Conservation (phyloP, 163 green algal species). For the Scenedesmus sp. region DNA sequence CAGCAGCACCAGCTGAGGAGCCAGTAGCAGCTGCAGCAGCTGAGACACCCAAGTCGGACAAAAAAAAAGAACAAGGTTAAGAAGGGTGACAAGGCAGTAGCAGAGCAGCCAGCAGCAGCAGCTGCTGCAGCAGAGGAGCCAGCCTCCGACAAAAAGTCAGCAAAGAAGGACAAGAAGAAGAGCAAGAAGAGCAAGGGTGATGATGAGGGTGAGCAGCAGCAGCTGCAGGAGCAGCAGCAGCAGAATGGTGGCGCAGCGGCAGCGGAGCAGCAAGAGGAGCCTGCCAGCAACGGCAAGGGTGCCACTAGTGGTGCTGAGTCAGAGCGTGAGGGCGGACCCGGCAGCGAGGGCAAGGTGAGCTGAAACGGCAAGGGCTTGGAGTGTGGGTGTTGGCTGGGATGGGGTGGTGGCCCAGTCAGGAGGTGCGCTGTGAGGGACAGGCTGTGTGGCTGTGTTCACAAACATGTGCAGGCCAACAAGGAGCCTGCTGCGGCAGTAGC, state of each 20-base stretch:
- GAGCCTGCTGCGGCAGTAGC: neutral
- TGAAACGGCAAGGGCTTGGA: neutral
- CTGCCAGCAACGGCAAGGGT: neutral
- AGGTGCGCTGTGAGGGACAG: neutral
- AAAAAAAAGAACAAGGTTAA: slow-evolving; percentile 21
- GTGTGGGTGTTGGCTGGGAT: neutral
- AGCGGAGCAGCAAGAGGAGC: slow-evolving; percentile 6
- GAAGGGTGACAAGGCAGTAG: slow-evolving; percentile 26
- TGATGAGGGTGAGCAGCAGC: slow-evolving; percentile 15
- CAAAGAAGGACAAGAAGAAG: neutral
- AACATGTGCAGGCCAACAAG: neutral
- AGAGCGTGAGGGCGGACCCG: neutral
- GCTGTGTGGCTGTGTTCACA: neutral
- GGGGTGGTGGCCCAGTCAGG: too few species aligned
- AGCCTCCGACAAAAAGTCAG: neutral
- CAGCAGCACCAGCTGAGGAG: neutral
- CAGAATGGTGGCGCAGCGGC: neutral
- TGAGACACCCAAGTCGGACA: neutral
- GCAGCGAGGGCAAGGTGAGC: slow-evolving; percentile 29
- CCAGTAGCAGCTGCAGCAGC: slow-evolving; percentile 15
- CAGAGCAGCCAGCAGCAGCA: slow-evolving; percentile 17
- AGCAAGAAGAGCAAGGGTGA: slow-evolving; percentile 3
- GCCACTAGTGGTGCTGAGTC: neutral
- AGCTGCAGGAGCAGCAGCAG: slow-evolving; percentile 31
- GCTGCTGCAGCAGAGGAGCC: slow-evolving; percentile 20